Percentiles rank a stretch among this genome's conserved stretches.
Evolutionary conservation across 345 rosid genomes (phyloP).

Genomic region (Gynandropsis gynandra): DNA sequence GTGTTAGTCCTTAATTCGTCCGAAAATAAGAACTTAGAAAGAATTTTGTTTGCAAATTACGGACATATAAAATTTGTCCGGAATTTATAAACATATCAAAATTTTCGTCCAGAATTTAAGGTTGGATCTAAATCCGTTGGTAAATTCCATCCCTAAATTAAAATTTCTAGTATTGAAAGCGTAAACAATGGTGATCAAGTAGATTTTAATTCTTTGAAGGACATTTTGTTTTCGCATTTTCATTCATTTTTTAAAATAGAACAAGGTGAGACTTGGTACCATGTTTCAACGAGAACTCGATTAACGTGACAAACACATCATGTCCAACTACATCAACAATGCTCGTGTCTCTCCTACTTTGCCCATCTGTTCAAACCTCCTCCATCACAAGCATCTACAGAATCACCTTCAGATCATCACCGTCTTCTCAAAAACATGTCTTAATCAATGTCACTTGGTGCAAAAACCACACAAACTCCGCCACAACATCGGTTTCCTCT

Average conservation of each 20-base stretch:
- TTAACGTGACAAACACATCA: conserved; percentile 56
- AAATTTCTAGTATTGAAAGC: too few species aligned
- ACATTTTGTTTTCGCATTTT: too few species aligned
- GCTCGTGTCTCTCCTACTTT: conserved; percentile 53
- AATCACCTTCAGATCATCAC: conserved; percentile 26
- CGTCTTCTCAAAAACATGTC: conserved; percentile 1
- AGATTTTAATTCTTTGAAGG: too few species aligned
- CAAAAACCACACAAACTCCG: conserved; percentile 25
- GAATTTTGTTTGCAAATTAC: too few species aligned
- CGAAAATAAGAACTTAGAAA: too few species aligned
- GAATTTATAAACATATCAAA: too few species aligned
- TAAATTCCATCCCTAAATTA: too few species aligned
- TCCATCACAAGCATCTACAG: conserved; percentile 55
- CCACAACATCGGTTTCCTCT: conserved; percentile 41
- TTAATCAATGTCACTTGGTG: conserved; percentile 32
- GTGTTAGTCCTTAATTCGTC: too few species aligned
- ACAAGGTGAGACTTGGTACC: conserved; percentile 82
- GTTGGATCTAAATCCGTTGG: too few species aligned
- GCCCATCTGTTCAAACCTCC: conserved; percentile 56
- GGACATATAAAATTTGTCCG: too few species aligned
- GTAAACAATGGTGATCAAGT: too few species aligned
- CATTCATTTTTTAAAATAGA: neutral
- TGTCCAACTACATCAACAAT: conserved; percentile 52
- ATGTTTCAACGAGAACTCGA: conserved; percentile 72
- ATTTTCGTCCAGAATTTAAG: too few species aligned